Percentiles rank a stretch among this genome's conserved stretches.
Conservation (phyloP, 106 monocot species). For the Allium cepa region DNA sequence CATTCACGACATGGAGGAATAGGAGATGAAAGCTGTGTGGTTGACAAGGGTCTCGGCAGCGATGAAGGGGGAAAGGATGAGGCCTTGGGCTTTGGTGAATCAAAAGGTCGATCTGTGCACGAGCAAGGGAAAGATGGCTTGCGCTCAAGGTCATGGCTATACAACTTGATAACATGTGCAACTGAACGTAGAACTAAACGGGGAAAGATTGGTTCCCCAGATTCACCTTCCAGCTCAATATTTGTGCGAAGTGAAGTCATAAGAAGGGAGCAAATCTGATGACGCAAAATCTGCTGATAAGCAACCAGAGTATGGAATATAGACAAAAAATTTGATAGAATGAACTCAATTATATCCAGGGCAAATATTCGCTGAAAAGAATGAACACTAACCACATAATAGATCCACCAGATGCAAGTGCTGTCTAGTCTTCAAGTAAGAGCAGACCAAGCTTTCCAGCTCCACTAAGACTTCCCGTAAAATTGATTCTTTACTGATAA, state of each 20-base stretch:
- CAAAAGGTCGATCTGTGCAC: too few species aligned
- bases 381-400: conserved; percentile 80
- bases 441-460: conserved; percentile 79
- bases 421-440: conserved; percentile 98
- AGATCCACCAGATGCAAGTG: conserved; percentile 99
- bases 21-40: too few species aligned
- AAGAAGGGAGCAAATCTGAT: conserved; percentile 96
- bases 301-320: conserved; percentile 52
- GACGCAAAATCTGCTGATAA: conserved; percentile 87
- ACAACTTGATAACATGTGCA: conserved; percentile 89
- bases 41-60: too few species aligned
- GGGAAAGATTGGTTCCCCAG: conserved; percentile 79
- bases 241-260: conserved; percentile 97
- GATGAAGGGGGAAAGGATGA: too few species aligned
- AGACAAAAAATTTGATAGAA: conserved; percentile 77
- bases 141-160: too few species aligned
- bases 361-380: conserved; percentile 80
- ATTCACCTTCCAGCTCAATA: conserved; percentile 91
- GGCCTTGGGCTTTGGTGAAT: too few species aligned
- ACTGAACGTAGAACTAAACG: conserved; percentile 88
- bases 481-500: conserved; percentile 17
- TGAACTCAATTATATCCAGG: conserved; percentile 97
- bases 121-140: too few species aligned
- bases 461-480: conserved; percentile 52
- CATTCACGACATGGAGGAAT: too few species aligned